phyloP scores from a whole-genome alignment of 768 basidiomycete genomes.

The Nidula microcarpa region DNA sequence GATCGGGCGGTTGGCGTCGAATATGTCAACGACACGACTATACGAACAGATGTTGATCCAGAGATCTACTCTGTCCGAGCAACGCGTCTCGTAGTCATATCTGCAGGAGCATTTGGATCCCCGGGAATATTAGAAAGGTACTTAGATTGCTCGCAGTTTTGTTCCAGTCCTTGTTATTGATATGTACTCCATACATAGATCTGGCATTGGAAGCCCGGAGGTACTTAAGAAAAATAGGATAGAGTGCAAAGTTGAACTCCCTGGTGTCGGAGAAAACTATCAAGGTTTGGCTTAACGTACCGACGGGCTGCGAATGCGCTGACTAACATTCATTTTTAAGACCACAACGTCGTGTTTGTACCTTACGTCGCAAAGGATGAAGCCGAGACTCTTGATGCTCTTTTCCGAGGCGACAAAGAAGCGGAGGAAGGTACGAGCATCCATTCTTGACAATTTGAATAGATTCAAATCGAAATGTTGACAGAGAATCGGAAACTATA shows the following conservation, averaged over 20 bases:
- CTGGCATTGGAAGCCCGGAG: constrained; percentile 53
- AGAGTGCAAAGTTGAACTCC: constrained; percentile 44
- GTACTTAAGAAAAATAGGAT: constrained; percentile 41
- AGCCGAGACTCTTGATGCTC: background rate
- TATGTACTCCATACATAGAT: background rate
- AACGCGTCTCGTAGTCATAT: constrained; percentile 35
- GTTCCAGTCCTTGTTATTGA: background rate
- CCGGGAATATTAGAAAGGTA: constrained; percentile 38
- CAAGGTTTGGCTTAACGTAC: background rate
- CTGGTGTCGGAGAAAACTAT: constrained; percentile 40
- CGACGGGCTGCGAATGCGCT: no score
- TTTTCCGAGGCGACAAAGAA: background rate
- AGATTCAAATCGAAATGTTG: no score
- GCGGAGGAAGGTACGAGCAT: background rate
- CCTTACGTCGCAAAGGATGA: background rate
- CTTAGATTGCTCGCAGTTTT: constrained; percentile 16
- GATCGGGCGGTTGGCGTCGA: constrained; percentile 36
- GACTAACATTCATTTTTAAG: no score
- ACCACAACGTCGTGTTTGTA: background rate
- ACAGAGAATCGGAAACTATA: no score
- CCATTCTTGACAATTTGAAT: no score
- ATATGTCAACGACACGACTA: constrained; percentile 26
- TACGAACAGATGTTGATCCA: constrained; percentile 7
- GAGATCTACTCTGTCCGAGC: constrained; percentile 16
- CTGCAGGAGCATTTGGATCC: constrained; percentile 40